Conservation (phyloP, 1,139 yeast genomes). For the Magnusiomyces magnusii region DNA sequence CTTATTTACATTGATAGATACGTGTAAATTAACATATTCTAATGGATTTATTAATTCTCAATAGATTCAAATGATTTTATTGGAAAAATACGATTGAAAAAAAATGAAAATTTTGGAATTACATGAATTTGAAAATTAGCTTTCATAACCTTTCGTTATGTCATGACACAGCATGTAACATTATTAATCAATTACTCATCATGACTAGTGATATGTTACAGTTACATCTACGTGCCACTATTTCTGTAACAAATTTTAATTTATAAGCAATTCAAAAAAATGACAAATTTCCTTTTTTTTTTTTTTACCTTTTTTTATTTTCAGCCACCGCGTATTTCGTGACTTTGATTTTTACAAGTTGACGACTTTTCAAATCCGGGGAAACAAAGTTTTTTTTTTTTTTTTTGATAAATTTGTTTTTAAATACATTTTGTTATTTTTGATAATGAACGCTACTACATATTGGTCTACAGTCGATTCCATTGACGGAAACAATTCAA, state of each 20-base stretch:
- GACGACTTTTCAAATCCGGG: not conserved
- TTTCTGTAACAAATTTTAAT: not conserved
- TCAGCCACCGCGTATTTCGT: not conserved
- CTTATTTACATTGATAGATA: too few species aligned
- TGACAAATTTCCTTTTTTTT: not conserved
- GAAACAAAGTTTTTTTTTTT: not conserved
- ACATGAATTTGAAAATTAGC: not conserved
- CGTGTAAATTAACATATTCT: too few species aligned
- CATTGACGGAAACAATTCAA: slow-evolving; percentile 10
- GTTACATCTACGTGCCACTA: not conserved
- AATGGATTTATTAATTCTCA: too few species aligned
- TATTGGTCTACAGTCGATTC: slow-evolving; percentile 11
- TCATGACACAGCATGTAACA: not conserved
- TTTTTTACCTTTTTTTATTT: not conserved
- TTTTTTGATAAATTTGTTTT: not conserved
- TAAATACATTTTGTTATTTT: not conserved
- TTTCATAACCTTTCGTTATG: not conserved
- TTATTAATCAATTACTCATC: not conserved
- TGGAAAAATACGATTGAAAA: not conserved
- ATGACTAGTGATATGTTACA: not conserved
- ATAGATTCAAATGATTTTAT: not conserved
- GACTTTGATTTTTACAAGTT: not conserved
- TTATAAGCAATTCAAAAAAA: too few species aligned
- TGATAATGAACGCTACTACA: not conserved
- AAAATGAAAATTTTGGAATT: not conserved